phyloP scores from a whole-genome alignment of 768 basidiomycete genomes.

The Trametes cinnabarina region DNA sequence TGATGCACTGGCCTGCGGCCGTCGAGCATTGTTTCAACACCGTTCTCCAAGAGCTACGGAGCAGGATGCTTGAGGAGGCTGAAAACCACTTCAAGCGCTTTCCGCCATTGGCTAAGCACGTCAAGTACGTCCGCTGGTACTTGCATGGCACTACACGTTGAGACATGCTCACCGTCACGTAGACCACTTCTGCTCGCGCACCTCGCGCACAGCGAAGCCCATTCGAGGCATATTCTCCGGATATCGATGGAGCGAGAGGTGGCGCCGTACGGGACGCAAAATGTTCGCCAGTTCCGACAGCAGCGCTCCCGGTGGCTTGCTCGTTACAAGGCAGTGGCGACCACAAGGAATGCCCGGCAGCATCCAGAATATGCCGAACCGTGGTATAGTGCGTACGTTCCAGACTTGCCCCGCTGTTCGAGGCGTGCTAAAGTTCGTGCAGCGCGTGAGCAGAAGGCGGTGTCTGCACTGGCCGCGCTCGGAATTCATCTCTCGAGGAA shows the following conservation, averaged over 20 bases:
- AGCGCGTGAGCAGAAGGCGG: not conserved
- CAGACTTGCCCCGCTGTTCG: not conserved
- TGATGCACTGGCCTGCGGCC: conserved; percentile 38
- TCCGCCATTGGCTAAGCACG: conserved; percentile 30
- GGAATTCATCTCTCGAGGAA: not conserved
- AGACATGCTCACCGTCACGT: not conserved
- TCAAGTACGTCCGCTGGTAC: conserved; percentile 33
- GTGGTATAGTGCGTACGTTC: not conserved
- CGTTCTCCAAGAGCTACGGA: conserved; percentile 32
- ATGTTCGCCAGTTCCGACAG: conserved; percentile 24
- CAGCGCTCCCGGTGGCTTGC: conserved; percentile 23
- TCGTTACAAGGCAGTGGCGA: conserved; percentile 14
- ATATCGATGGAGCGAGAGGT: conserved; percentile 40
- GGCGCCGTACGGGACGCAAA: conserved; percentile 39
- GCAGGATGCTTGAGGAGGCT: conserved; percentile 27
- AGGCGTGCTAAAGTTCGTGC: not conserved
- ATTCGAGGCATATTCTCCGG: conserved; percentile 28
- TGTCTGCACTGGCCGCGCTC: not conserved
- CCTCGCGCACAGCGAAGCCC: conserved; percentile 27
- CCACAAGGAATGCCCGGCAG: not conserved
- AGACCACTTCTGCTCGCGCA: conserved; percentile 14
- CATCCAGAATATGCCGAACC: not conserved
- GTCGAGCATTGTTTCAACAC: conserved; percentile 34
- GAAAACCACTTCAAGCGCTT: conserved; percentile 42
- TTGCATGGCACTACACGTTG: not conserved